These are phyloP conservation scores for Selaginella moellendorffii DNA, from an alignment of 75 land plant genomes.

Conservation along the genomic window DNA sequence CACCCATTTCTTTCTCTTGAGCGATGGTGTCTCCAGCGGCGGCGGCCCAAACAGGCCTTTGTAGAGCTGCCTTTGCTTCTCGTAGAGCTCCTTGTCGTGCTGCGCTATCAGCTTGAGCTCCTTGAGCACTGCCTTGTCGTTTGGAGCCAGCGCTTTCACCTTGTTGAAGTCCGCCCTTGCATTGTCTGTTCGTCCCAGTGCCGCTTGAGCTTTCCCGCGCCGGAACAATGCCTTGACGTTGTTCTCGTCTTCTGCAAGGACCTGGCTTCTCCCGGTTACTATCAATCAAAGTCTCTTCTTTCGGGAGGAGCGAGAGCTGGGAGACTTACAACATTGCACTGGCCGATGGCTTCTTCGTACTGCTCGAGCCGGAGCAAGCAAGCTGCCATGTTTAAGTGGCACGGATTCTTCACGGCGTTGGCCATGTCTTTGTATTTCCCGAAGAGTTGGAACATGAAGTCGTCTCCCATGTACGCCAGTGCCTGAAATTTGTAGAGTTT, in stretches of 20 bases:
- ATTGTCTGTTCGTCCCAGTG: conserved; percentile 74
- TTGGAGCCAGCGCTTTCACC: conserved; percentile 54
- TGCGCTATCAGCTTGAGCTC: conserved; percentile 58
- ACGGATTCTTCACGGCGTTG: conserved; percentile 88
- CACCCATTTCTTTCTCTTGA: too few relatives aligned
- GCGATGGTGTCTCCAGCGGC: conserved; percentile 39
- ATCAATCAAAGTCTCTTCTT: too few relatives aligned
- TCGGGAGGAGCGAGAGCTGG: too few relatives aligned
- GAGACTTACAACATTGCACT: too few relatives aligned
- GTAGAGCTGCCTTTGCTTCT: conserved; percentile 86
- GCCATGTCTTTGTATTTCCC: conserved; percentile 98
- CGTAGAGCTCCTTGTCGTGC: conserved; percentile 74
- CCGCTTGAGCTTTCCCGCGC: conserved; percentile 85
- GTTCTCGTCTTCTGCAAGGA: conserved; percentile 72
- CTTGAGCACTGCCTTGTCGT: conserved; percentile 57
- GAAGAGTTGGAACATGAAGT: conserved; percentile 98
- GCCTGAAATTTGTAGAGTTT: conserved; percentile 30
- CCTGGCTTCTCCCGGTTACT: too few relatives aligned
- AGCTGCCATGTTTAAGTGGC: conserved; percentile 93
- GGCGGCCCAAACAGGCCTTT: conserved; percentile 81
- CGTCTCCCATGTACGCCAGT: conserved; percentile 97
- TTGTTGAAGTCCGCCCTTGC: conserved; percentile 79
- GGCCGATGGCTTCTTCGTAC: conserved; percentile 84
- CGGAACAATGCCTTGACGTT: conserved; percentile 87
- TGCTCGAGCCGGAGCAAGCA: conserved; percentile 71